Base-by-base conservation (phyloP, 805 yeast genomes). In the Ogataea zsoltii region DNA sequence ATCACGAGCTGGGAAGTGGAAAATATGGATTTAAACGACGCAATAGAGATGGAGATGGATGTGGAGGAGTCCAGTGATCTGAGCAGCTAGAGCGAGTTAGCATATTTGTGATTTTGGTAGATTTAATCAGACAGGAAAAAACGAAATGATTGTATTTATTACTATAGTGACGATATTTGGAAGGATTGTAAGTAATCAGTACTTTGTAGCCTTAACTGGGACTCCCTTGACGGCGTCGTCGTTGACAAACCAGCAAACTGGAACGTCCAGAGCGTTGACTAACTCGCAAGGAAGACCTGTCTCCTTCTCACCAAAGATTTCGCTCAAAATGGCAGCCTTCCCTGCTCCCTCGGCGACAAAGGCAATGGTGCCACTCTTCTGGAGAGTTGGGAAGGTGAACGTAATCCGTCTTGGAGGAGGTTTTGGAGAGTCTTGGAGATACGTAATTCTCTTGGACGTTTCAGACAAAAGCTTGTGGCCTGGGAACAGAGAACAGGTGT, bases 381-480 rank as follows among this genome's bases (percentile, higher is more conserved):
- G 74, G 55, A 90, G 74, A 3, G 84, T 83, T 6, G 92, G 91
- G 67, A 88, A 80, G 6, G 97, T 90, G 63, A 90, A 72, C 2
- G 96, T 88, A 67, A 90, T 86, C 73, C 97, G 82, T 73, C 91
- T 82, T 64, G 91, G 83, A 33, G 97, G 97, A 26, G 96, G 96
- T 68, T 91, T 91, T 65, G 97, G 97, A 10, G 96, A 86, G 63
- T 90, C 92, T 41, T 75, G 73, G 51, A 91, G 79, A 58, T 79
- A 68, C 9, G 91, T 80, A 46, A 90, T 83, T 33, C 67, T 65
- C 49, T 72, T 69, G 9, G 62, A 40, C 21, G 68, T 63, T 61
- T 85, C 92, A 30, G 75, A 52, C 45, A 90, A 72, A 57, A 88
- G 73, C 49, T 65, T 57, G 64, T 89, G 96, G 31, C 85, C 90